Evolutionary conservation across 2,329 filamentous ascomycete genomes (phyloP).

Genomic region (Cadophora gregata): DNA sequence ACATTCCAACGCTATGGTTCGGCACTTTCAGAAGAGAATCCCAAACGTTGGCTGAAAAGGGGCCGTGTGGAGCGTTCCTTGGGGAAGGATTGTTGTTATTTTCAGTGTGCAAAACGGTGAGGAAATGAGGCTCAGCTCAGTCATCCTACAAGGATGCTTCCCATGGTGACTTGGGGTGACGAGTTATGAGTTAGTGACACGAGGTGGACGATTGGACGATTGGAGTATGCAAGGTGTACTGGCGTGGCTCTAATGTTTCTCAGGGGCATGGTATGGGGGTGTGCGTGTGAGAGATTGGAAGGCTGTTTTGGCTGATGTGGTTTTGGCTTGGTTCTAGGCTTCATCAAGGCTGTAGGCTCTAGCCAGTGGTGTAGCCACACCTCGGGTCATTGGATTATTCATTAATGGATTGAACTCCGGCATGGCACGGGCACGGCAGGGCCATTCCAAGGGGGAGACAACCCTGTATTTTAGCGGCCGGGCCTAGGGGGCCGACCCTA

Average conservation of each 20-base stretch:
- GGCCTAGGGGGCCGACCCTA: background rate
- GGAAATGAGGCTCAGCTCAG: background rate
- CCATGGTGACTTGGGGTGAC: background rate
- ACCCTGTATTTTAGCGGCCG: background rate
- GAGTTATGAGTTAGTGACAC: too few relatives aligned
- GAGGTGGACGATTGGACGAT: background rate
- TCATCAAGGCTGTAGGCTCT: background rate
- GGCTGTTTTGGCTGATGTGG: background rate
- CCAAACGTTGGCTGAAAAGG: background rate
- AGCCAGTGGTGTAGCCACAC: background rate
- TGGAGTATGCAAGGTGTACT: background rate
- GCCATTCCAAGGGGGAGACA: background rate
- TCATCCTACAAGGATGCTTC: background rate
- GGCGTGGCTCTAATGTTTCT: background rate
- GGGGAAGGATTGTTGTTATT: background rate
- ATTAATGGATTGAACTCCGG: background rate
- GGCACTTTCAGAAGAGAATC: background rate
- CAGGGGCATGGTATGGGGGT: background rate
- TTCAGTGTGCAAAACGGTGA: background rate
- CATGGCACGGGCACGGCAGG: background rate
- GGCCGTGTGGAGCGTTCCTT: background rate
- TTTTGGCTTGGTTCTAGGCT: background rate
- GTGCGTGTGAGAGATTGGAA: constrained; percentile 1
- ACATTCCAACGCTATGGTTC: background rate
- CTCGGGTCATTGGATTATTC: background rate